These are phyloP conservation scores for Saururus chinensis DNA, from an alignment of 164 flowering plant species.

Conservation along the genomic window DNA sequence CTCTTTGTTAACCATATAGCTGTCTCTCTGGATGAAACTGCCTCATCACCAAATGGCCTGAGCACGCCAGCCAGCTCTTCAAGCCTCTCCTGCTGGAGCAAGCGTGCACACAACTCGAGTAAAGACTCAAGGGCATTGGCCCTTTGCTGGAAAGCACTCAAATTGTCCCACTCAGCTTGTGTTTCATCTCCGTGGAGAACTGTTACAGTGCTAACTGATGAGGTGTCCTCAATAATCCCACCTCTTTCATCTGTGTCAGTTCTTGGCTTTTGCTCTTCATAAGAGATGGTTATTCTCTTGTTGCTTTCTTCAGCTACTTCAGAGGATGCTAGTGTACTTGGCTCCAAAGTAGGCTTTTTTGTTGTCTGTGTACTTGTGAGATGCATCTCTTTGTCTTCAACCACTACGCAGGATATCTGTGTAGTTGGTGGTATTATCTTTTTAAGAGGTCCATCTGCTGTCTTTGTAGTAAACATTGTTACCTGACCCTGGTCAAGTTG, in stretches of 20 bases:
- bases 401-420: neutral
- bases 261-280: slow-evolving; percentile 12
- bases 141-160: slow-evolving; percentile 38
- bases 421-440: too few relatives aligned
- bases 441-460: too few relatives aligned
- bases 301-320: slow-evolving; percentile 3
- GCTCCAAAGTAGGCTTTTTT: slow-evolving; percentile 7
- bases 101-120: slow-evolving; percentile 81
- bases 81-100: slow-evolving; percentile 58
- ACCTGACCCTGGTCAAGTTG: too few relatives aligned
- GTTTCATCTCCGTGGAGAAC: slow-evolving; percentile 20
- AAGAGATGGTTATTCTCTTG: neutral
- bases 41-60: slow-evolving; percentile 67
- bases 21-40: slow-evolving; percentile 76
- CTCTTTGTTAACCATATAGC: slow-evolving; percentile 88
- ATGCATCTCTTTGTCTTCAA: neutral
- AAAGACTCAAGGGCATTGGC: slow-evolving; percentile 84
- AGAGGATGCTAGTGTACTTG: slow-evolving; percentile 3
- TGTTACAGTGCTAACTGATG: slow-evolving; percentile 26
- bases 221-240: slow-evolving; percentile 16
- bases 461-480: too few relatives aligned
- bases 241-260: slow-evolving; percentile 10
- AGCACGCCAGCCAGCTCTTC: slow-evolving; percentile 78
- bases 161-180: slow-evolving; percentile 27
- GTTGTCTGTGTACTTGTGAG: neutral